phyloP scores from a whole-genome alignment of 768 basidiomycete species.

The Kwoniella heveanensis region DNA sequence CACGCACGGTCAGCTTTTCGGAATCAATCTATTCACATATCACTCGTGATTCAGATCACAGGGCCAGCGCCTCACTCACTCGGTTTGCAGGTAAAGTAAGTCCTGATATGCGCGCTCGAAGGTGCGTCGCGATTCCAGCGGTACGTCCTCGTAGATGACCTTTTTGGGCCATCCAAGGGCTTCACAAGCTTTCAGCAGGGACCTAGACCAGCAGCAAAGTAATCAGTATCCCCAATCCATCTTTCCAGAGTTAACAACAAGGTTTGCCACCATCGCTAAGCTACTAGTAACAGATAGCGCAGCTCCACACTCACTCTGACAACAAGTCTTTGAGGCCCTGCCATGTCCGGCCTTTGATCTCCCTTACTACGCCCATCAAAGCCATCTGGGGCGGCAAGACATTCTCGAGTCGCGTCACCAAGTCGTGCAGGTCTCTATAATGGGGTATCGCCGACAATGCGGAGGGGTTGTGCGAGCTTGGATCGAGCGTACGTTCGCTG shows the following conservation, averaged over 20 bases:
- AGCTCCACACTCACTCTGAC: conserved; percentile 68
- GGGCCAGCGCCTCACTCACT: too few relatives aligned
- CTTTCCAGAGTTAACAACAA: too few relatives aligned
- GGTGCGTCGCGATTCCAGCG: conserved; percentile 61
- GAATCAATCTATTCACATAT: too few relatives aligned
- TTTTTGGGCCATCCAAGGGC: conserved; percentile 80
- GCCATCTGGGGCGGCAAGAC: conserved; percentile 63
- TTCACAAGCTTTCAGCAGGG: conserved; percentile 68
- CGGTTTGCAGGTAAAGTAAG: conserved; percentile 71
- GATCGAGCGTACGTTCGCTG: conserved; percentile 60
- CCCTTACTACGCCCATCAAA: conserved; percentile 66
- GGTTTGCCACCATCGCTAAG: too few relatives aligned
- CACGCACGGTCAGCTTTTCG: not conserved
- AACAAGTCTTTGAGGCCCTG: conserved; percentile 68
- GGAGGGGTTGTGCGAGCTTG: conserved; percentile 57
- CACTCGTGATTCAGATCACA: too few relatives aligned
- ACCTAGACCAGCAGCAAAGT: conserved; percentile 57
- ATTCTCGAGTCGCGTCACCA: conserved; percentile 59
- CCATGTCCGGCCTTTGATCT: conserved; percentile 75
- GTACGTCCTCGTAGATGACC: conserved; percentile 66
- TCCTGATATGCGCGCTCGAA: conserved; percentile 82
- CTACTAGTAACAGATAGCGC: too few relatives aligned
- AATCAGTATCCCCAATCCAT: too few relatives aligned
- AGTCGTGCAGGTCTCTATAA: conserved; percentile 67
- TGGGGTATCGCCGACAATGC: conserved; percentile 58